A percentile compares a stretch with the other conserved stretches of the same genome.
phyloP scores from a whole-genome alignment of 176 grass and related monocot species.

The Themeda triandra region DNA sequence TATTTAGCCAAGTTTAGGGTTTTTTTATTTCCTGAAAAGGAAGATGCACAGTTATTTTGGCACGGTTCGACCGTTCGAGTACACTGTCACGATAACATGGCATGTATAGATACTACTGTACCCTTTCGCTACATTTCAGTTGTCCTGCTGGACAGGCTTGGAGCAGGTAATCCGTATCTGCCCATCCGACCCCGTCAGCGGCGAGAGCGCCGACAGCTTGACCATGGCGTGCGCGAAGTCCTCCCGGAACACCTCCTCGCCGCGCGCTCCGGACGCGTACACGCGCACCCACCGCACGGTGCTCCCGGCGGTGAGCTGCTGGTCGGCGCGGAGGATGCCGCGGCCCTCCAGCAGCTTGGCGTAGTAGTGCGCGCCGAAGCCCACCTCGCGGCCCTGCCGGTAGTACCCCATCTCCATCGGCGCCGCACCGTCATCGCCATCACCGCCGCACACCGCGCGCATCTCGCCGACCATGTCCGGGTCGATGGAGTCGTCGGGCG shows the following conservation, averaged over 20 bases:
- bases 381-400: conserved; percentile 43
- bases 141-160: background rate
- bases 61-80: too few species aligned
- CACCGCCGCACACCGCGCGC: conserved; percentile 29
- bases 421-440: background rate
- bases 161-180: conserved; percentile 42
- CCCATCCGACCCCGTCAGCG: conserved; percentile 29
- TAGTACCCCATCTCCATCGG: conserved; percentile 53
- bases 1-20: too few species aligned
- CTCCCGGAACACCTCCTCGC: conserved; percentile 41
- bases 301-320: conserved; percentile 69
- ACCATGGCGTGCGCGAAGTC: conserved; percentile 66
- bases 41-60: too few species aligned
- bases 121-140: background rate
- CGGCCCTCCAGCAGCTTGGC: conserved; percentile 30
- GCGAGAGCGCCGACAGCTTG: conserved; percentile 44
- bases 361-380: conserved; percentile 62
- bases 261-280: conserved; percentile 36
- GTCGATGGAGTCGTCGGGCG: conserved; percentile 44
- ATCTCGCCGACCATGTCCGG: conserved; percentile 58
- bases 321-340: conserved; percentile 57
- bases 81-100: too few species aligned
- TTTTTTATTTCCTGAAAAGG: too few species aligned
- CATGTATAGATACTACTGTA: too few species aligned
- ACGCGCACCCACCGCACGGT: conserved; percentile 56